phyloP scores from a whole-genome alignment of 2,329 filamentous ascomycete species.

The Colletotrichum agaves region DNA sequence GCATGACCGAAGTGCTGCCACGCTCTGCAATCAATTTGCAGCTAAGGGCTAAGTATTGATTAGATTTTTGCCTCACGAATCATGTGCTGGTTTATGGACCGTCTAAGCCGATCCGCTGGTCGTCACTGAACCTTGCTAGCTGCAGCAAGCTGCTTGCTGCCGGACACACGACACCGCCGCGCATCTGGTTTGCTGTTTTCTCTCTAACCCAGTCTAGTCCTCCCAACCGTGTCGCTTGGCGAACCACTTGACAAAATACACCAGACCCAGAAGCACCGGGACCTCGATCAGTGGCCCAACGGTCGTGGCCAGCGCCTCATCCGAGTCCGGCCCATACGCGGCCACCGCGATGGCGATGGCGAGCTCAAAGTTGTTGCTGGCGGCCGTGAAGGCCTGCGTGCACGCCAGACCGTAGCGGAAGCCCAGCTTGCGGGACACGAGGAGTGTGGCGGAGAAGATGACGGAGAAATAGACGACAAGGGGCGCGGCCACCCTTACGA shows the following conservation, averaged over 20 bases:
- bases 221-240: conserved; percentile 66
- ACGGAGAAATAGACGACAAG: conserved; percentile 83
- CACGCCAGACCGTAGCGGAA: conserved; percentile 77
- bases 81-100: background rate
- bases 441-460: conserved; percentile 78
- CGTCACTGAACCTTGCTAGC: conserved; percentile 19
- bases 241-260: conserved; percentile 76
- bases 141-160: conserved; percentile 5
- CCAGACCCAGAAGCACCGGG: conserved; percentile 79
- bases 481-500: conserved; percentile 83
- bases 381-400: conserved; percentile 88
- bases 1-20: background rate
- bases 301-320: conserved; percentile 83
- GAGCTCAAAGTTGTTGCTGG: conserved; percentile 93
- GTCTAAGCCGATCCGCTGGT: background rate
- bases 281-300: conserved; percentile 90
- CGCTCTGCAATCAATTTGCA: background rate
- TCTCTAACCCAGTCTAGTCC: conserved; percentile 40
- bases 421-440: conserved; percentile 70
- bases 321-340: conserved; percentile 79
- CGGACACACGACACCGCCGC: conserved; percentile 16
- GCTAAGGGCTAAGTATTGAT: background rate
- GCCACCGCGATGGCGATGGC: conserved; percentile 90
- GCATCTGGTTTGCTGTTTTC: conserved; percentile 13
- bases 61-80: conserved; percentile 1